Conservation (phyloP, 495 filamentous ascomycete genomes). For the Penicillium antarcticum region DNA sequence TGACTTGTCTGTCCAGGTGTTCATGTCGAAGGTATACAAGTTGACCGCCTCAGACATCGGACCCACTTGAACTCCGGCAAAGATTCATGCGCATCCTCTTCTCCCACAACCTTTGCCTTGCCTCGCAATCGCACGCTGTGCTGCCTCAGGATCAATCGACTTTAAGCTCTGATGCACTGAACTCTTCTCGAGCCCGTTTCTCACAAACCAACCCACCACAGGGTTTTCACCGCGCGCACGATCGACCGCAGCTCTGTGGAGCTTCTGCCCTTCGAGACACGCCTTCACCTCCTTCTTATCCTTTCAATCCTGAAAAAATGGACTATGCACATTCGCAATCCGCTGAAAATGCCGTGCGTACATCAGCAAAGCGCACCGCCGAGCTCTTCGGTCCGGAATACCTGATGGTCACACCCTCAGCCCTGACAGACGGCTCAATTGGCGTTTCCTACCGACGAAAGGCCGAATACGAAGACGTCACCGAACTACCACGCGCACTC, state of each 20-base stretch:
- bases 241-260: constrained; percentile 2
- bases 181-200: background rate
- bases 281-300: background rate
- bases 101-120: constrained; percentile 1
- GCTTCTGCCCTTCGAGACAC: background rate
- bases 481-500: constrained; percentile 76
- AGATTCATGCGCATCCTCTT: constrained; percentile 1
- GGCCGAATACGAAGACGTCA: constrained; percentile 78
- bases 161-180: background rate
- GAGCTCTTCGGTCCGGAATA: constrained; percentile 60
- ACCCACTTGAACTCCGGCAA: constrained; percentile 21
- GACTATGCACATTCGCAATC: constrained; percentile 32
- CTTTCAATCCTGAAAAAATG: constrained; percentile 21
- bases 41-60: constrained; percentile 22
- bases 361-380: constrained; percentile 67
- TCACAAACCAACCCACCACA: constrained; percentile 1
- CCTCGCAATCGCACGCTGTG: background rate
- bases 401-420: constrained; percentile 49
- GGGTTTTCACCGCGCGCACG: constrained; percentile 17
- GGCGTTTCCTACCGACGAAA: constrained; percentile 60
- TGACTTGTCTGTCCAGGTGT: background rate
- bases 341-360: constrained; percentile 46
- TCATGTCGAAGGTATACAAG: background rate
- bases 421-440: constrained; percentile 36
- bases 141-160: background rate